Conservation (phyloP, 2,329 filamentous ascomycete genomes). For the Penicillium sp. region DNA sequence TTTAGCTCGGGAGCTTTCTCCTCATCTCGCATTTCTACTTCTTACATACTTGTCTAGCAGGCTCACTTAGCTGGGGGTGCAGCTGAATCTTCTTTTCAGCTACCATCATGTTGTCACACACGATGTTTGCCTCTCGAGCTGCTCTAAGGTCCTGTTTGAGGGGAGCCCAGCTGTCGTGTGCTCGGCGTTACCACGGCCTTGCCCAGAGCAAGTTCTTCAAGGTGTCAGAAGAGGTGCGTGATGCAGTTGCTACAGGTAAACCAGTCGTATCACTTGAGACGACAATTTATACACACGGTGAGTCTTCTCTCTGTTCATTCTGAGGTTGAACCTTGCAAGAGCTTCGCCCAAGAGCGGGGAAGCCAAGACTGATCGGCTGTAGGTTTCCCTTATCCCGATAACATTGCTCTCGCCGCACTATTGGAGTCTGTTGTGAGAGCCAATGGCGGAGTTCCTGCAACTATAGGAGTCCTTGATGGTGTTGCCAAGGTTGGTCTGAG, state of each 20-base stretch:
- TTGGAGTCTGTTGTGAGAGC: constrained; percentile 73
- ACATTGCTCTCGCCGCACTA: constrained; percentile 64
- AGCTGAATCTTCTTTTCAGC: neutral
- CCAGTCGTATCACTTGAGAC: constrained; percentile 90
- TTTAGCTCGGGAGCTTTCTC: constrained; percentile 15
- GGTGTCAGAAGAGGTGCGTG: constrained; percentile 71
- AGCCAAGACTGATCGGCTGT: constrained; percentile 6
- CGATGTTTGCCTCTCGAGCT: constrained; percentile 20
- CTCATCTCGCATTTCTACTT: constrained; percentile 13
- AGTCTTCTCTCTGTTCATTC: neutral
- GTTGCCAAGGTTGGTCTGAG: constrained; percentile 70
- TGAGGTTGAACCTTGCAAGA: neutral
- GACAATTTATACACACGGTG: constrained; percentile 93
- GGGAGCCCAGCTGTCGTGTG: constrained; percentile 10
- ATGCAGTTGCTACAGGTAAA: constrained; percentile 63
- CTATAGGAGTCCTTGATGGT: constrained; percentile 78
- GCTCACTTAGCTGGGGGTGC: neutral
- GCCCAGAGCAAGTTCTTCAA: constrained; percentile 48
- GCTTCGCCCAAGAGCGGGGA: neutral
- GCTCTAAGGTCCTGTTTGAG: constrained; percentile 16
- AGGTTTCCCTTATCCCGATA: constrained; percentile 64
- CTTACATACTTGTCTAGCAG: neutral
- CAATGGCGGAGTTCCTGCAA: constrained; percentile 77
- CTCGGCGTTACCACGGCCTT: constrained; percentile 25
- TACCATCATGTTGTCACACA: constrained; percentile 4